Evolutionary conservation across 2,329 filamentous ascomycete species (phyloP), one percentile per base, ranked within the genome.

Genomic region (Colletotrichum euphorbiae): DNA sequence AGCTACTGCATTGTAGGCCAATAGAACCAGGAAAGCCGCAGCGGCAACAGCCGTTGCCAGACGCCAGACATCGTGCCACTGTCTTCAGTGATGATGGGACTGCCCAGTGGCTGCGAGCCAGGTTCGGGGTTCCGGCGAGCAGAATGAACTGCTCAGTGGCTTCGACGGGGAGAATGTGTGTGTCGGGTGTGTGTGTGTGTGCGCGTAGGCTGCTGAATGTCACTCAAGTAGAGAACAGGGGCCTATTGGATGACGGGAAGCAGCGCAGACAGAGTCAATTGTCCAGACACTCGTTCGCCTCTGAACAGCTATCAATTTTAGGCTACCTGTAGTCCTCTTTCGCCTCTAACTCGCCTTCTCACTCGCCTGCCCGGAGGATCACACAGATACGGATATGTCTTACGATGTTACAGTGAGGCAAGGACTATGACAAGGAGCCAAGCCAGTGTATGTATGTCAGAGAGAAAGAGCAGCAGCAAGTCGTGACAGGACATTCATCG

Each of bases 111-210:
- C 52, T 24, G 19, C 17, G 33, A 12, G 17, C 17, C 38, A 9
- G 54, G 54, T 11, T 55, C 54, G 54, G 54, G 36, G 54, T 42
- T 42, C 24, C 33, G n/a, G 24, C 11, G 54, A 68, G 65, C 60
- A 68, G 60, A 65, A 65, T 50, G 40, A 42, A 42, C 61, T 68
- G 65, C 65, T 48, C 54, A 50, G 65, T 65, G 54, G 46, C 65
- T 65, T 46, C 19, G 19, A 46, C 31, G 8, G 43, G 28, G 15
- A 38, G 50, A 21, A 36, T n/a, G 12, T 21, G 21, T 21, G 21
- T 21, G 21, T 21, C n/a, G n/a, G n/a, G n/a, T n/a, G 12, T 21
- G 21, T n/a, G 12, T 21, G 21, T 21, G 21, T 21, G 21, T 21
- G 21, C 21, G 21, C 3, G 21, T 24, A 24, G 3, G 21, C 21